phyloP scores from a whole-genome alignment of 495 filamentous ascomycete species.

The Aspergillus incahuasiensis region DNA sequence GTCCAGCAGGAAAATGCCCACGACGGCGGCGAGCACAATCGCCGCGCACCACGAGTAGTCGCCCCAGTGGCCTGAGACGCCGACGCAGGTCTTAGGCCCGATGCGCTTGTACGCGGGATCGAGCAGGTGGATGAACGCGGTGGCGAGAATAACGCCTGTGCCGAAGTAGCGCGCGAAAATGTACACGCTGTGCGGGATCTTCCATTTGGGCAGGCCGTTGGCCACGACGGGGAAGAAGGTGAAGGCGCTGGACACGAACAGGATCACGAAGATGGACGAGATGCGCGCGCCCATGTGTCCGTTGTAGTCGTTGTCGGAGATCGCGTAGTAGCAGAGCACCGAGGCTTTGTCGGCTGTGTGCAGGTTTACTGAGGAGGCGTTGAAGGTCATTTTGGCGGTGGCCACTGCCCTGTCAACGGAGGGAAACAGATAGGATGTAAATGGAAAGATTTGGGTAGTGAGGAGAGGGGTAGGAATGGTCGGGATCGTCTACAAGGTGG shows the following conservation, averaged over 20 bases:
- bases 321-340: too few relatives aligned
- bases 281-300: conserved; percentile 40
- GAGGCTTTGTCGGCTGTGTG: too few relatives aligned
- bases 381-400: too few relatives aligned
- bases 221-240: conserved; percentile 57
- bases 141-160: conserved; percentile 66
- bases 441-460: too few relatives aligned
- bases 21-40: conserved; percentile 32
- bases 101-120: conserved; percentile 52
- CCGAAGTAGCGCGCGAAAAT: conserved; percentile 73
- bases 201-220: conserved; percentile 27
- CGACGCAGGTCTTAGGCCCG: conserved; percentile 47
- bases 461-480: too few relatives aligned
- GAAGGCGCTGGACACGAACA: conserved; percentile 33
- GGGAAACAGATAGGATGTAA: too few relatives aligned
- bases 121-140: conserved; percentile 59
- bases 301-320: conserved; percentile 36
- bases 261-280: conserved; percentile 44
- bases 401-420: too few relatives aligned
- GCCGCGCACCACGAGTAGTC: conserved; percentile 41
- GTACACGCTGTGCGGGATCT: conserved; percentile 59
- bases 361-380: too few relatives aligned
- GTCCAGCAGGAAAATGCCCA: conserved; percentile 39
- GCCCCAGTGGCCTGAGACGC: conserved; percentile 48
- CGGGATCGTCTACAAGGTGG: too few relatives aligned